Conservation (phyloP, 495 filamentous ascomycete genomes). For the Hyaloscypha bicolor region DNA sequence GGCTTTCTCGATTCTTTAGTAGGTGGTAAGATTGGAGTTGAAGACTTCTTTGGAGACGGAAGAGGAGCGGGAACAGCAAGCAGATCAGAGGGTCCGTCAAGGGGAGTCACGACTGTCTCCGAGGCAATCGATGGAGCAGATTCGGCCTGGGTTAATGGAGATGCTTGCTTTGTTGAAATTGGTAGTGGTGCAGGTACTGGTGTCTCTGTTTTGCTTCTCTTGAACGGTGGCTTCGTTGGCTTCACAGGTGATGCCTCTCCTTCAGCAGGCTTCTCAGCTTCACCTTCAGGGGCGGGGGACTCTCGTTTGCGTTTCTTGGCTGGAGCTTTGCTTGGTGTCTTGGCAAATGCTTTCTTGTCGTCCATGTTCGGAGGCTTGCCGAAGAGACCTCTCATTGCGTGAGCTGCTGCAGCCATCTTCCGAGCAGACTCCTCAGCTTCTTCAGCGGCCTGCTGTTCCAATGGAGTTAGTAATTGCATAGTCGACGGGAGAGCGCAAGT, state of each 20-base stretch:
- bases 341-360: slow-evolving; percentile 15
- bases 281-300: slow-evolving; percentile 41
- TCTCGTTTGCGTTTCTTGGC: slow-evolving; percentile 58
- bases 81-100: slow-evolving; percentile 13
- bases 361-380: slow-evolving; percentile 28
- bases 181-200: slow-evolving; percentile 48
- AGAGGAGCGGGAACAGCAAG: slow-evolving; percentile 34
- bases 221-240: slow-evolving; percentile 37
- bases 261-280: slow-evolving; percentile 44
- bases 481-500: not conserved
- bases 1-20: slow-evolving; percentile 41
- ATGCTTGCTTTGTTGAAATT: slow-evolving; percentile 22
- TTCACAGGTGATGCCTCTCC: slow-evolving; percentile 27
- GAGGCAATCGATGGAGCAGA: slow-evolving; percentile 15
- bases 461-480: not conserved
- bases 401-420: slow-evolving; percentile 54
- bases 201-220: slow-evolving; percentile 61
- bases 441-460: slow-evolving; percentile 45
- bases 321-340: slow-evolving; percentile 29
- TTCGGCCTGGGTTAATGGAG: slow-evolving; percentile 11
- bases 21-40: slow-evolving; percentile 55
- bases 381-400: slow-evolving; percentile 51
- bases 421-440: slow-evolving; percentile 64
- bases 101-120: slow-evolving; percentile 6
- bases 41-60: slow-evolving; percentile 50